These are phyloP conservation scores for Tolypocladium ophioglossoides DNA, from an alignment of 2,329 filamentous ascomycete genomes.

Conservation along the genomic window DNA sequence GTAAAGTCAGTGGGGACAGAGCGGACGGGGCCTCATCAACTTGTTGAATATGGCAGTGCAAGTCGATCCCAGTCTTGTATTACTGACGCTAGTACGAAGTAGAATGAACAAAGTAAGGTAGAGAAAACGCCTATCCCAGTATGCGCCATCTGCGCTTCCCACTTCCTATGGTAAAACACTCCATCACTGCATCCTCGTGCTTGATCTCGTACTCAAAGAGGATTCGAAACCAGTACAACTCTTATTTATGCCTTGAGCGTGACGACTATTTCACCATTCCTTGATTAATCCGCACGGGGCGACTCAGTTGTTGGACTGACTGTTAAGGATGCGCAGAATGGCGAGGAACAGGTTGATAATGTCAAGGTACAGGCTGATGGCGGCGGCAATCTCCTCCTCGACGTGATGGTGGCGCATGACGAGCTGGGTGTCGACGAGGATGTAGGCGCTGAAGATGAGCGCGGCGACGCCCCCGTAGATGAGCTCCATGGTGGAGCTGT, in stretches of 20 bases:
- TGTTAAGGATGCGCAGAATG: conserved; percentile 93
- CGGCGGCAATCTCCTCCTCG: conserved; percentile 93
- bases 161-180: background rate
- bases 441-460: conserved; percentile 87
- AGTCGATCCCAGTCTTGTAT: background rate
- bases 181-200: background rate
- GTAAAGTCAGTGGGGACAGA: background rate
- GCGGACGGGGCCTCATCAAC: background rate
- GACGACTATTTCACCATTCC: no score
- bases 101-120: background rate
- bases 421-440: conserved; percentile 91
- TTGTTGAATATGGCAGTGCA: background rate
- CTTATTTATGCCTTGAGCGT: no score
- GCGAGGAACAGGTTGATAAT: conserved; percentile 95
- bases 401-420: conserved; percentile 94
- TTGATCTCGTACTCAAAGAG: background rate
- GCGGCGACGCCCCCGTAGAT: conserved; percentile 74
- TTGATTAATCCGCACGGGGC: no score
- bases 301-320: conserved; percentile 77
- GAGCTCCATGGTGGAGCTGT: conserved; percentile 71
- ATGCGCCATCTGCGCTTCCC: background rate
- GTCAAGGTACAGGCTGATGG: conserved; percentile 90
- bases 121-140: background rate
- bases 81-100: background rate
- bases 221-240: background rate